Percentiles rank a stretch among this genome's conserved stretches.
These are phyloP conservation scores for Avena atlantica DNA, from an alignment of 176 grass and related monocot genomes.

Conservation along the genomic window DNA sequence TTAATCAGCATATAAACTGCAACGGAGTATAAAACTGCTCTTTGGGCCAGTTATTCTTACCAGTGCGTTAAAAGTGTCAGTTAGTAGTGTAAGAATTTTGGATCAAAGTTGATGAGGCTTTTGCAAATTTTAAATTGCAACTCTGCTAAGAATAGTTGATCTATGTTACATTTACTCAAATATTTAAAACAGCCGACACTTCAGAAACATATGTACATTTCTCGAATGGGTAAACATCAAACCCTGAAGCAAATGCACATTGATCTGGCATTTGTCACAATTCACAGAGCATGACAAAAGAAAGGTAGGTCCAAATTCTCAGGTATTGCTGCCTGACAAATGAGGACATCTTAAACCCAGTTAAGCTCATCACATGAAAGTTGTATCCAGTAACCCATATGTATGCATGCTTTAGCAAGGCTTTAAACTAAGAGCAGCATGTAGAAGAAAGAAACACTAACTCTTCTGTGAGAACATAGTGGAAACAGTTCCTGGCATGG, in stretches of 20 bases:
- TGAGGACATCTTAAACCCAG: background rate
- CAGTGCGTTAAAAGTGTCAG: background rate
- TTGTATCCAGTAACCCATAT: background rate
- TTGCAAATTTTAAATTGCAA: background rate
- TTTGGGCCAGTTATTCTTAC: background rate
- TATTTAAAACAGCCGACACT: background rate
- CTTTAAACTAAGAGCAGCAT: background rate
- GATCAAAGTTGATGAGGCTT: background rate
- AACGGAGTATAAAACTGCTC: background rate
- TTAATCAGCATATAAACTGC: conserved; percentile 1
- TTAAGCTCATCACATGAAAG: background rate
- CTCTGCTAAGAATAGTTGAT: background rate
- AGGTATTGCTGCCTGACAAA: background rate
- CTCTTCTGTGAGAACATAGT: background rate
- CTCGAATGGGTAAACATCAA: background rate
- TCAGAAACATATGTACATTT: background rate
- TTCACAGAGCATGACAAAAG: background rate
- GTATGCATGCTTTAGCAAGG: background rate
- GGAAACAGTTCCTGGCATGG: background rate
- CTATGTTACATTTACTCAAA: background rate
- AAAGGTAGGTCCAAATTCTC: background rate
- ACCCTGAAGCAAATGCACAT: background rate
- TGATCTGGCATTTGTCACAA: background rate
- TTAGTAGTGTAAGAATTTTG: conserved; percentile 1
- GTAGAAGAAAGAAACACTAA: background rate